These are phyloP conservation scores for Ascochyta clinopodiicola DNA, from an alignment of 2,329 filamentous ascomycete genomes.

Conservation along the genomic window DNA sequence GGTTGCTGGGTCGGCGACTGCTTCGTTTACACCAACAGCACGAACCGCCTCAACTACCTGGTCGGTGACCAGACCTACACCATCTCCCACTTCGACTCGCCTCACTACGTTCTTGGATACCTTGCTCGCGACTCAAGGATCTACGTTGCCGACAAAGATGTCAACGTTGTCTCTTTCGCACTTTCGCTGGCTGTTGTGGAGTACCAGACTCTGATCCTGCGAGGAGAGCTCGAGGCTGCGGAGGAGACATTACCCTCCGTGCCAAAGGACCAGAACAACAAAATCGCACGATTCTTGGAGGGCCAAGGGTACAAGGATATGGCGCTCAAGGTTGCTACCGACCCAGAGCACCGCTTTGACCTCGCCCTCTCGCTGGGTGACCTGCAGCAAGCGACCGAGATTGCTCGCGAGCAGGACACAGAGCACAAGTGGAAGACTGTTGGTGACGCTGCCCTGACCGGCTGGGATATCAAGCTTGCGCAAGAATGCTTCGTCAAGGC, in stretches of 20 bases:
- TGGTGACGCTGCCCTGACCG: slow-evolving; percentile 84
- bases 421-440: slow-evolving; percentile 99
- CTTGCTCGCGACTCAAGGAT: slow-evolving; percentile 94
- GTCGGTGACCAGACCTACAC: slow-evolving; percentile 98
- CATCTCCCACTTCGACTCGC: slow-evolving; percentile 93
- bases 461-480: slow-evolving; percentile 86
- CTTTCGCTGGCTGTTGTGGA: slow-evolving; percentile 92
- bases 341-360: slow-evolving; percentile 96
- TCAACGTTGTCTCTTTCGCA: slow-evolving; percentile 86
- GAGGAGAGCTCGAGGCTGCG: slow-evolving; percentile 90
- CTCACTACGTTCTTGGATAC: slow-evolving; percentile 94
- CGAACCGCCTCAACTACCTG: slow-evolving; percentile 95
- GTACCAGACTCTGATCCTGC: slow-evolving; percentile 94
- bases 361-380: slow-evolving; percentile 83
- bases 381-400: slow-evolving; percentile 81
- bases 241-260: slow-evolving; percentile 84
- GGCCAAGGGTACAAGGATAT: slow-evolving; percentile 97
- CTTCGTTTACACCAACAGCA: slow-evolving; percentile 98
- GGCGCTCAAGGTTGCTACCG: slow-evolving; percentile 91
- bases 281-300: slow-evolving; percentile 96
- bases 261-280: slow-evolving; percentile 93
- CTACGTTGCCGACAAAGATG: slow-evolving; percentile 95
- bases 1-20: slow-evolving; percentile 99
- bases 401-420: slow-evolving; percentile 81
- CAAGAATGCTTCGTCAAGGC: slow-evolving; percentile 92